These are phyloP conservation scores for Cardamine chenopodiifolia DNA, from an alignment of 345 rosid species.

Conservation along the genomic window DNA sequence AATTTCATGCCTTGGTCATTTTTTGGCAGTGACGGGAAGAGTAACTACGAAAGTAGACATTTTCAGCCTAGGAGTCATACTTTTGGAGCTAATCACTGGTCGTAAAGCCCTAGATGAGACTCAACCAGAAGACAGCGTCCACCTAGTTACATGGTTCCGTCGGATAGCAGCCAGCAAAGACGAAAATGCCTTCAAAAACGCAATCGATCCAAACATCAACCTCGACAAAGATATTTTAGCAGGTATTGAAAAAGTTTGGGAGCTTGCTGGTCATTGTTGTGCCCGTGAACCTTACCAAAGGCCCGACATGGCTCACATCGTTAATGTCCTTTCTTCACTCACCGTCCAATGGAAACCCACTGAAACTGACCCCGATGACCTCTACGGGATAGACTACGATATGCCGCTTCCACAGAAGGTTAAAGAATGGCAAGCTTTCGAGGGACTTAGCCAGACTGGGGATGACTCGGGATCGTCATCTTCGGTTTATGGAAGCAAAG, in stretches of 20 bases:
- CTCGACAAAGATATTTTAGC: conserved; percentile 60
- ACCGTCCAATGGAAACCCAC: conserved; percentile 74
- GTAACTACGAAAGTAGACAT: conserved; percentile 92
- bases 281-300: conserved; percentile 83
- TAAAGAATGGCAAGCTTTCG: conserved; percentile 75
- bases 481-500: conserved; percentile 46
- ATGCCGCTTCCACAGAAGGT: conserved; percentile 69
- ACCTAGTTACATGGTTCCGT: conserved; percentile 83
- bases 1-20: background rate
- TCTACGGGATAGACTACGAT: conserved; percentile 68
- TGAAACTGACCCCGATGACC: conserved; percentile 61
- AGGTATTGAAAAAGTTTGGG: conserved; percentile 65
- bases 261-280: conserved; percentile 79
- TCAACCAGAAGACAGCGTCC: conserved; percentile 74
- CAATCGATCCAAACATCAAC: conserved; percentile 58
- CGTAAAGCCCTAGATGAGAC: conserved; percentile 73
- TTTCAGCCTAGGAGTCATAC: conserved; percentile 87
- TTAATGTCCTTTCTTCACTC: conserved; percentile 72
- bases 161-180: conserved; percentile 62
- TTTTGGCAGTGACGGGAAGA: conserved; percentile 80
- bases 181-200: conserved; percentile 49
- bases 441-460: conserved; percentile 52
- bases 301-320: conserved; percentile 84
- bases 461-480: conserved; percentile 57
- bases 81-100: conserved; percentile 84